Evolutionary conservation across 108 stramenopile species (phyloP).

Genomic region (Skeletonema menzelii): DNA sequence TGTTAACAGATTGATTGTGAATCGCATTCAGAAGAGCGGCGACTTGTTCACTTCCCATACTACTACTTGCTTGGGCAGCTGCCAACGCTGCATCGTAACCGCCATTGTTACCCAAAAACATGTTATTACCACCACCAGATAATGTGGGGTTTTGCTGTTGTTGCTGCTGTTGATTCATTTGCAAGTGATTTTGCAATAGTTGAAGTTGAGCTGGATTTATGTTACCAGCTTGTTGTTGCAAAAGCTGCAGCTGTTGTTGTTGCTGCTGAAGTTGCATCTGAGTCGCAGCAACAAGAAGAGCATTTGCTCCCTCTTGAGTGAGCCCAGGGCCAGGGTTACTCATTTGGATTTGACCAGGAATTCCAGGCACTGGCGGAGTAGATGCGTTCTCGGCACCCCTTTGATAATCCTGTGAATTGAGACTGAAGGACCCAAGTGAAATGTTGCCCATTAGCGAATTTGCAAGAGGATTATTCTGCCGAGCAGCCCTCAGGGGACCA

Average conservation of each 20-base stretch:
- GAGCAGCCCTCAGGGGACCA: background rate
- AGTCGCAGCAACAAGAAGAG: conserved; percentile 9
- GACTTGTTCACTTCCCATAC: background rate
- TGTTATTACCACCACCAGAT: background rate
- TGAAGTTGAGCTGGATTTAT: conserved; percentile 13
- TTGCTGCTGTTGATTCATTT: conserved; percentile 8
- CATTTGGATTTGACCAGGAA: conserved; percentile 12
- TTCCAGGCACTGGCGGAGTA: background rate
- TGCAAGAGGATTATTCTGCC: conserved; percentile 1
- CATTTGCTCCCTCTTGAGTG: conserved; percentile 4
- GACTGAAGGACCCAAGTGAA: conserved; percentile 16
- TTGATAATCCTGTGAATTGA: conserved; percentile 4
- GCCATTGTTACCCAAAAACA: background rate
- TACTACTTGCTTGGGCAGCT: conserved; percentile 5
- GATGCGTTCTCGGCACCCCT: background rate
- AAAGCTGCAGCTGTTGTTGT: conserved; percentile 9
- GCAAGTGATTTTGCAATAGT: conserved; percentile 13
- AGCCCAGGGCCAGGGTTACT: conserved; percentile 2
- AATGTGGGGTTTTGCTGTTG: background rate
- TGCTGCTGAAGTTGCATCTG: conserved; percentile 22
- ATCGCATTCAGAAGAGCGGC: background rate
- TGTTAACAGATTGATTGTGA: conserved; percentile 5
- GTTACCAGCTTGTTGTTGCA: conserved; percentile 7
- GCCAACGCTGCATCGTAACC: background rate
- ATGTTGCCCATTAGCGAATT: conserved; percentile 9